Conservation (phyloP, 2,329 filamentous ascomycete genomes). For the Dothidotthia symphoricarpi region DNA sequence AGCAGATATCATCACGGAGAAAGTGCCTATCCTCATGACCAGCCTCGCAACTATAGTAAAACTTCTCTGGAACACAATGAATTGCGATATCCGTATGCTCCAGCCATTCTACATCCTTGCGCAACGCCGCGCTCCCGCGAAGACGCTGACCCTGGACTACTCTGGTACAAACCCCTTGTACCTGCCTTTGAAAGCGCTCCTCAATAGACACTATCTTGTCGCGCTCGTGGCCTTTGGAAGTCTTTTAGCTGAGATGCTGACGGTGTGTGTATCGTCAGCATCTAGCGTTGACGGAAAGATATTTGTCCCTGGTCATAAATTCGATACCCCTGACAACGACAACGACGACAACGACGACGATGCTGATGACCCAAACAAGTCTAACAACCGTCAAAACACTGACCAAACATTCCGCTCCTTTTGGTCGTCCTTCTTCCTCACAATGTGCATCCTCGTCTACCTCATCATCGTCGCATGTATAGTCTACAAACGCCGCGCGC, state of each 20-base stretch:
- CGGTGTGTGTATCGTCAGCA: constrained; percentile 65
- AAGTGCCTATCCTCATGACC: constrained; percentile 65
- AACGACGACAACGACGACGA: constrained; percentile 9
- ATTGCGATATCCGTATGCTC: constrained; percentile 69
- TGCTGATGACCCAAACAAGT: too few species aligned
- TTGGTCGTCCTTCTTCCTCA: constrained; percentile 62
- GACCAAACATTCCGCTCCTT: constrained; percentile 58
- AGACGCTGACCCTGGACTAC: constrained; percentile 69
- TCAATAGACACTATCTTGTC: constrained; percentile 65
- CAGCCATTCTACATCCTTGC: constrained; percentile 73
- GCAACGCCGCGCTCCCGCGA: constrained; percentile 62
- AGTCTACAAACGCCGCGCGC: constrained; percentile 62
- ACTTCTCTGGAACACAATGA: constrained; percentile 66
- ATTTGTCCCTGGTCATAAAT: constrained; percentile 48
- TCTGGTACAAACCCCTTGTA: constrained; percentile 68
- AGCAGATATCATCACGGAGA: constrained; percentile 56
- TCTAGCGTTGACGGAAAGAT: constrained; percentile 61
- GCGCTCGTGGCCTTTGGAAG: constrained; percentile 68
- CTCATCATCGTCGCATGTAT: constrained; percentile 59
- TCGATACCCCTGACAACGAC: constrained; percentile 14
- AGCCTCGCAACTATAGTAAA: constrained; percentile 65
- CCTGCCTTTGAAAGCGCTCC: constrained; percentile 60
- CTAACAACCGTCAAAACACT: constrained; percentile 31
- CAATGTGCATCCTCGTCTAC: constrained; percentile 64
- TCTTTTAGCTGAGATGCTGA: constrained; percentile 70